Percentiles rank a stretch among this genome's conserved stretches.
phyloP scores from a whole-genome alignment of 139 green algal genomes.

The Chlamydomonas incerta region DNA sequence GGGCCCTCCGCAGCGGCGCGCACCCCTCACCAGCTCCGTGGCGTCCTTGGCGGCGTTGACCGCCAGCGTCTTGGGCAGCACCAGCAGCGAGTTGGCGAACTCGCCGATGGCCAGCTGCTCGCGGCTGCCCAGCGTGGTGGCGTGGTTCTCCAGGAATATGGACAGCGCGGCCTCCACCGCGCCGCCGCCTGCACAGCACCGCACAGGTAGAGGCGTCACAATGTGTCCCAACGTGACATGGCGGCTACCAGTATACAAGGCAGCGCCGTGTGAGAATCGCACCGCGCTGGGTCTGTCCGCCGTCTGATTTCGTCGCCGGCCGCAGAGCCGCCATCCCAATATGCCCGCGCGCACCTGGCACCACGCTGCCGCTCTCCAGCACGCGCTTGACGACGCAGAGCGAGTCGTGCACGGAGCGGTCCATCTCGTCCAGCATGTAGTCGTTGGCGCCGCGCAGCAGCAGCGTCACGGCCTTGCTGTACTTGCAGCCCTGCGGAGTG shows the following conservation, averaged over 20 bases:
- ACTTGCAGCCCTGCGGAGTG: slow-evolving; percentile 62
- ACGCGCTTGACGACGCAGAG: slow-evolving; percentile 98
- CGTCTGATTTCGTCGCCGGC: no score
- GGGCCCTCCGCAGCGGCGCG: no score
- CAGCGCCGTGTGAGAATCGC: no score
- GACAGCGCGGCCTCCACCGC: slow-evolving; percentile 95
- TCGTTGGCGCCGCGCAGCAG: slow-evolving; percentile 98
- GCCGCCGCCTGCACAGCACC: slow-evolving; percentile 73
- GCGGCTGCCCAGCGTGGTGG: slow-evolving; percentile 92
- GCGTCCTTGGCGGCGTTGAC: slow-evolving; percentile 95
- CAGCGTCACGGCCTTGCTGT: slow-evolving; percentile 76
- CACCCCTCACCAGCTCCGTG: slow-evolving; percentile 20
- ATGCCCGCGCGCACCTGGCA: slow-evolving; percentile 70
- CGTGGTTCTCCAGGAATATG: slow-evolving; percentile 96
- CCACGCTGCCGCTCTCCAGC: slow-evolving; percentile 93
- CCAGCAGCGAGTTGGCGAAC: slow-evolving; percentile 78
- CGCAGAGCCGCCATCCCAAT: no score
- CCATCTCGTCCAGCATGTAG: slow-evolving; percentile 99
- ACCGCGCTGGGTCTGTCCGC: no score
- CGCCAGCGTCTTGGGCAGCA: slow-evolving; percentile 89
- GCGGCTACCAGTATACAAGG: no score
- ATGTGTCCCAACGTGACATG: no score
- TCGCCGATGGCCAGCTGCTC: slow-evolving; percentile 99
- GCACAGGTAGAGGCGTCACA: no score
- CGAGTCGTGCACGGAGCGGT: slow-evolving; percentile 96